phyloP scores from a whole-genome alignment of 345 rosid species.

The Eucalyptus sp. region DNA sequence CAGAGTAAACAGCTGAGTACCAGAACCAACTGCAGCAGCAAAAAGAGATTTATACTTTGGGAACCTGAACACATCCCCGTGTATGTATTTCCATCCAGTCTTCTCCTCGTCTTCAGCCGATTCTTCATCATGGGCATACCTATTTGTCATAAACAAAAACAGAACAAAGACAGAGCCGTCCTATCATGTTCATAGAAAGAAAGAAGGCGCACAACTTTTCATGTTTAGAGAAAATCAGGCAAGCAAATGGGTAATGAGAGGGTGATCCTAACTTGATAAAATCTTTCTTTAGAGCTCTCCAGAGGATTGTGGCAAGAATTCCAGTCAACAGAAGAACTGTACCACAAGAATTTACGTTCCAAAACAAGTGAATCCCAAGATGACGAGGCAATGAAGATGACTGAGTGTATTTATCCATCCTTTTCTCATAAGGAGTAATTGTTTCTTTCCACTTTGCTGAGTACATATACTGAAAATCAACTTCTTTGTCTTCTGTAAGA shows the following conservation, averaged over 20 bases:
- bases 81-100: slow-evolving; percentile 42
- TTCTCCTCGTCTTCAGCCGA: slow-evolving; percentile 29
- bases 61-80: slow-evolving; percentile 34
- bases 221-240: background rate
- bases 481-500: slow-evolving; percentile 29
- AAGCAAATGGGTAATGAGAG: background rate
- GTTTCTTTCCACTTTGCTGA: slow-evolving; percentile 40
- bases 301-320: slow-evolving; percentile 32
- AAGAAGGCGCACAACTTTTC: background rate
- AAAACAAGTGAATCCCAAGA: slow-evolving; percentile 34
- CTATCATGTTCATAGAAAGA: background rate
- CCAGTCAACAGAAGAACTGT: slow-evolving; percentile 39
- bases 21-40: slow-evolving; percentile 35
- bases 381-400: slow-evolving; percentile 29
- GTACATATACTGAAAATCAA: slow-evolving; percentile 21
- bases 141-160: background rate
- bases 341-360: slow-evolving; percentile 30
- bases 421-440: slow-evolving; percentile 18
- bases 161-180: background rate
- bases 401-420: slow-evolving; percentile 28
- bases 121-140: slow-evolving; percentile 39
- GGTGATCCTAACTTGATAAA: slow-evolving; percentile 15
- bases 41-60: slow-evolving; percentile 23
- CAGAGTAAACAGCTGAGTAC: slow-evolving; percentile 38
- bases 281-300: slow-evolving; percentile 41